Evolutionary conservation across 23 red algal species (phyloP).

Genomic region (Agarophyton chilense): DNA sequence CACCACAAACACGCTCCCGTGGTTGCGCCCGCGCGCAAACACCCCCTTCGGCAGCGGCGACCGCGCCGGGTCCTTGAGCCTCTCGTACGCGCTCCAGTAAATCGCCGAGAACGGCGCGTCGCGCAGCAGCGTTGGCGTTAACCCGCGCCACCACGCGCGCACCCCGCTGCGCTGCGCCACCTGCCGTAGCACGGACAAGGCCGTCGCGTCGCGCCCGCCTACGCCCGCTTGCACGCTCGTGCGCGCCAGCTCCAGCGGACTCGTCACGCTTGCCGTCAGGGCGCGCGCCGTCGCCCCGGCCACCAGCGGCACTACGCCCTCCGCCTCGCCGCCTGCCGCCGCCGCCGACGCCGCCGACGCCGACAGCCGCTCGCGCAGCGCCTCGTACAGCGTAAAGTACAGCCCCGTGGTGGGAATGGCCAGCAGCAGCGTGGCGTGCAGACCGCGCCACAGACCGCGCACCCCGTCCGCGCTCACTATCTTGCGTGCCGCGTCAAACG

Average conservation of each 20-base stretch:
- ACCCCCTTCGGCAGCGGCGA: slow-evolving; percentile 2
- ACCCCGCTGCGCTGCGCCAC: slow-evolving; percentile 45
- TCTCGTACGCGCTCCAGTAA: slow-evolving; percentile 97
- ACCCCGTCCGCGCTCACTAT: slow-evolving; percentile 69
- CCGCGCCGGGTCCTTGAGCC: slow-evolving; percentile 72
- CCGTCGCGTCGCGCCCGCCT: slow-evolving; percentile 35
- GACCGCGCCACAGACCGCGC: slow-evolving; percentile 92
- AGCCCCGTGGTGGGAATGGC: slow-evolving; percentile 89
- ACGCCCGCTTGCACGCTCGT: slow-evolving; percentile 76
- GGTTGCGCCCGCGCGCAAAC: slow-evolving; percentile 5
- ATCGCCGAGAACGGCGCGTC: slow-evolving; percentile 99
- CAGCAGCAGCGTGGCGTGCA: slow-evolving; percentile 65
- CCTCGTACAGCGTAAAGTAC: slow-evolving; percentile 97
- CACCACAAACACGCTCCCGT: slow-evolving; percentile 41
- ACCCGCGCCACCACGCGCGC: slow-evolving; percentile 76
- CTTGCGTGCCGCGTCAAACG: slow-evolving; percentile 68
- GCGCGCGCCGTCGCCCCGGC: slow-evolving; percentile 70
- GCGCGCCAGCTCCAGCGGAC: slow-evolving; percentile 90
- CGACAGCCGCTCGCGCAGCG: slow-evolving; percentile 2
- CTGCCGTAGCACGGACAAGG: slow-evolving; percentile 61
- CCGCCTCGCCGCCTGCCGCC: too few species aligned
- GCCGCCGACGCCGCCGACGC: background rate
- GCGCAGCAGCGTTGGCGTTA: slow-evolving; percentile 81
- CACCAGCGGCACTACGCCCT: slow-evolving; percentile 24
- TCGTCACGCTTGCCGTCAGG: slow-evolving; percentile 42